Percentiles rank a stretch among this genome's conserved stretches.
Evolutionary conservation across 805 yeast species (phyloP).

Genomic region (Hanseniaspora occidentalis): DNA sequence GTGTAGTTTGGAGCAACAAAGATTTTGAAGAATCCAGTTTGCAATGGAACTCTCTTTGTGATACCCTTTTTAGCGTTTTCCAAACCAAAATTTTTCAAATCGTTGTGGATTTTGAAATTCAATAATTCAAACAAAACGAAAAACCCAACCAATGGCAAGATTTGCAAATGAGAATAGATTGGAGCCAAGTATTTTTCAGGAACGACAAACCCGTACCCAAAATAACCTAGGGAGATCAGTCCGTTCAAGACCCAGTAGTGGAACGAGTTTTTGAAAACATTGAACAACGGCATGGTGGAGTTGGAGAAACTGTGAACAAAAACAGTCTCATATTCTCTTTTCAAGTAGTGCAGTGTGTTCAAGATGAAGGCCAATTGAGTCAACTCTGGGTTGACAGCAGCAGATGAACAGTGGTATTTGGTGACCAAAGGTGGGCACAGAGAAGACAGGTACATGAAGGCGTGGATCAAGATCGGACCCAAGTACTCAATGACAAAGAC

Average conservation of each 20-base stretch:
- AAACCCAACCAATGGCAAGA: constrained; percentile 25
- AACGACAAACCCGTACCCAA: constrained; percentile 32
- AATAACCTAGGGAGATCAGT: constrained; percentile 35
- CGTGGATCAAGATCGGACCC: constrained; percentile 80
- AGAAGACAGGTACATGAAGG: constrained; percentile 37
- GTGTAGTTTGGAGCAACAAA: constrained; percentile 93
- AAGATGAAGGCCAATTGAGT: constrained; percentile 28
- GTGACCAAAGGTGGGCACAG: not conserved
- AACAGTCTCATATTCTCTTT: constrained; percentile 81
- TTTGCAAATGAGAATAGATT: not conserved
- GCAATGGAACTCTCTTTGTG: constrained; percentile 31
- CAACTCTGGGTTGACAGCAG: constrained; percentile 13
- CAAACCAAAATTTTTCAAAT: constrained; percentile 41
- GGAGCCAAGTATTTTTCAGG: constrained; percentile 9
- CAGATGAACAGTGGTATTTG: constrained; percentile 6
- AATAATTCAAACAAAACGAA: constrained; percentile 56
- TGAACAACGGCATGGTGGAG: constrained; percentile 85
- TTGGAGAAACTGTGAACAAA: constrained; percentile 76
- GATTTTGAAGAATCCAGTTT: constrained; percentile 69
- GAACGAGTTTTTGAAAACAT: constrained; percentile 75
- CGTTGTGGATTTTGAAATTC: constrained; percentile 60
- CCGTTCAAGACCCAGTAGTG: constrained; percentile 96
- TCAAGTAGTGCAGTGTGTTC: constrained; percentile 63
- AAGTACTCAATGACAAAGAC: constrained; percentile 82
- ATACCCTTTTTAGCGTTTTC: constrained; percentile 23